phyloP scores from a whole-genome alignment of 2,329 filamentous ascomycete genomes.

The Phialocephala subalpina region DNA sequence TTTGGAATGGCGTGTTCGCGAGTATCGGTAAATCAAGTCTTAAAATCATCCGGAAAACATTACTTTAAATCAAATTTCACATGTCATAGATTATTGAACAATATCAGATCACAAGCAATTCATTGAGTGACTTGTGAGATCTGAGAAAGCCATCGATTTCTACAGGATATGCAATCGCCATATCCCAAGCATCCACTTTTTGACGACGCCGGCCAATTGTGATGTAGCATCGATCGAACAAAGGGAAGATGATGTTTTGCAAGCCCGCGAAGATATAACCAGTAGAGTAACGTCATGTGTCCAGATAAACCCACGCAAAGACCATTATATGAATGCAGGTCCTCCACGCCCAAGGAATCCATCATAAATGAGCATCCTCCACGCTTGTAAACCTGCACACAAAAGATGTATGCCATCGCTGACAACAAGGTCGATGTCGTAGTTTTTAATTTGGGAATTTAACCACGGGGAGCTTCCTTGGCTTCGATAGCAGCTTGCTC shows the following conservation, averaged over 20 bases:
- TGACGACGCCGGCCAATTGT: constrained; percentile 46
- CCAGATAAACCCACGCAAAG: constrained; percentile 54
- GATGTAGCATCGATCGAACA: constrained; percentile 42
- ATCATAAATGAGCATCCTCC: constrained; percentile 36
- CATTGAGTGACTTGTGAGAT: not conserved
- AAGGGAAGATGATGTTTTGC: constrained; percentile 40
- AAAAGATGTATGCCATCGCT: constrained; percentile 39
- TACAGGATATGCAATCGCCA: constrained; percentile 42
- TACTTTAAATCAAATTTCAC: too few relatives aligned
- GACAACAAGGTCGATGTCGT: constrained; percentile 42
- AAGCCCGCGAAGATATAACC: constrained; percentile 44
- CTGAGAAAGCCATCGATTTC: constrained; percentile 41
- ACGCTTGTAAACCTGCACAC: constrained; percentile 36
- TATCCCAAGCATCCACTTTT: constrained; percentile 43
- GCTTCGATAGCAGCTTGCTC: constrained; percentile 92
- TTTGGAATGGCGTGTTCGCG: not conserved
- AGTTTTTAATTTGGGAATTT: constrained; percentile 34
- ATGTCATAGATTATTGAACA: not conserved
- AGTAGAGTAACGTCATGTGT: constrained; percentile 51
- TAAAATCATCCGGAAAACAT: not conserved
- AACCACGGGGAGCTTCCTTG: constrained; percentile 80
- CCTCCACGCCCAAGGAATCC: constrained; percentile 41
- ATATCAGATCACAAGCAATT: not conserved
- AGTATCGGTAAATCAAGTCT: not conserved
- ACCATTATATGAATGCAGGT: constrained; percentile 52